These are phyloP conservation scores for Corchorus capsularis DNA, from an alignment of 345 rosid species.

Conservation along the genomic window DNA sequence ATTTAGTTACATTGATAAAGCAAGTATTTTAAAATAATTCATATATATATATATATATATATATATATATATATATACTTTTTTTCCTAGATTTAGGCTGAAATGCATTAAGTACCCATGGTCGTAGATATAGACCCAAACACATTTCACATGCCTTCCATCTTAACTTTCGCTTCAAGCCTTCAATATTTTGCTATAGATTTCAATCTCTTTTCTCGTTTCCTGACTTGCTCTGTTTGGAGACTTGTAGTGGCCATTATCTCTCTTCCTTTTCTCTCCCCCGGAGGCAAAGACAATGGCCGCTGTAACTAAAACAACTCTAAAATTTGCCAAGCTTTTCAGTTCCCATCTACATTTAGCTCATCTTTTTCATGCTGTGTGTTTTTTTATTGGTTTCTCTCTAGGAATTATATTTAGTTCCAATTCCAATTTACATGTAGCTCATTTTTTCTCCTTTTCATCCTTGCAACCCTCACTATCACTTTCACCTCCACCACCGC, in stretches of 20 bases:
- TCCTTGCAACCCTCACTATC: constrained; percentile 18
- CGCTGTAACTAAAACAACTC: constrained; percentile 16
- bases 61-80: too few species aligned
- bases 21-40: background rate
- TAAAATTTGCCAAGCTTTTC: constrained; percentile 8
- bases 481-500: constrained; percentile 3
- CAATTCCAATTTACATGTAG: background rate
- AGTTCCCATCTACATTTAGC: constrained; percentile 3
- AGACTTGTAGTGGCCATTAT: background rate
- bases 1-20: too few species aligned
- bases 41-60: too few species aligned
- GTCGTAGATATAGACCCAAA: background rate
- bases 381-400: constrained; percentile 35
- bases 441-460: constrained; percentile 10
- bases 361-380: constrained; percentile 17
- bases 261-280: background rate
- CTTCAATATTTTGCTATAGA: background rate
- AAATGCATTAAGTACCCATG: background rate
- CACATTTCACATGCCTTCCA: background rate
- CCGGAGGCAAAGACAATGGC: constrained; percentile 12
- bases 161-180: background rate
- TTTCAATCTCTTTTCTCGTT: too few species aligned
- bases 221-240: too few species aligned
- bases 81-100: background rate
- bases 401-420: constrained; percentile 22